Base-by-base conservation (phyloP, 2,329 filamentous ascomycete genomes). In the Trichophyton simii region DNA sequence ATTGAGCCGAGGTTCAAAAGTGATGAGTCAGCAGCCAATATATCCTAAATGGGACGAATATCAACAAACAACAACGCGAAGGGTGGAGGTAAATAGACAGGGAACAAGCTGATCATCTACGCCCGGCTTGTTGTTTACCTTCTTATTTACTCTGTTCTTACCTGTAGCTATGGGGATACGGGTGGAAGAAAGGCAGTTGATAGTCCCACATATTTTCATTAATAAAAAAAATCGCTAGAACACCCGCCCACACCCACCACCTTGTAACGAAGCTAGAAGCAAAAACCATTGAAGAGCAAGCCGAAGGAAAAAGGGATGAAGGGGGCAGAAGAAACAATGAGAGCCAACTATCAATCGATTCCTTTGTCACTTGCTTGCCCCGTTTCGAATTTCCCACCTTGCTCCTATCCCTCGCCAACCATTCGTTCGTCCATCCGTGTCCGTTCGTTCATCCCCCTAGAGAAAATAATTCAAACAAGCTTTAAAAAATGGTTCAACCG, bases 61-160 rank as follows among this genome's bases (percentile, higher is more conserved):
- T 34, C 25, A 55, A 55, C 50, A 55, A 55, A 55, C 20, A 55
- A 55, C 50, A 55, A 55, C 50, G 50, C 50, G 50, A n/a, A 8
- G 25, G 6, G 20, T 15, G 13, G 46, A 25, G 8, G 46, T 50
- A 28, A 50, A 50, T 22, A 50, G 9, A 50, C 20, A 13, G 20
- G 11, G 20, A 36, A 36, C 8, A 36, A 50, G 9, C 46, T 28
- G 20, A 25, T 9, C 22, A 11, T 28, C 38, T 36, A 5, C 25
- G 9, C 50, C 50, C 6, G 2, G 15, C 50, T 28, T 28, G 50
- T 34, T 55, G 31, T 55, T 9, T 55, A 55, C 31, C 9, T 13
- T 18, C 50, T 34, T 36, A 11, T 36, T 36, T 36, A 36, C 34
- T 9, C 8, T 36, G 25, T 36, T 3, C 11, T 36, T 36, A 36